Evolutionary conservation across 805 yeast genomes (phyloP).

Genomic region (Metschnikowia vanudenii): DNA sequence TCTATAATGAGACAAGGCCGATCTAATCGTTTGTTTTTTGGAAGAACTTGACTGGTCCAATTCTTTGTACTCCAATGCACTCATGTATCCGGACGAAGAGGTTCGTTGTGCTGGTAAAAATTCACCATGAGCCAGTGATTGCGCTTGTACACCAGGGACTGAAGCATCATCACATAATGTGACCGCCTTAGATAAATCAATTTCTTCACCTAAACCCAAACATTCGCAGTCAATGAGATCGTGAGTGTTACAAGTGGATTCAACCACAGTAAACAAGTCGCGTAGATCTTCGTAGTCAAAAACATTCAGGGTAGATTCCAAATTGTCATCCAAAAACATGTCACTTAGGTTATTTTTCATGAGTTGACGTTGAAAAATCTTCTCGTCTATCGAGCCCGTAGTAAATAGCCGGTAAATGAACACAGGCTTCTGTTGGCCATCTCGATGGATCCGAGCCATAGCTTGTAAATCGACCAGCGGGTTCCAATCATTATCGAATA

Average conservation of each 20-base stretch:
- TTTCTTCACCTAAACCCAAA: constrained; percentile 47
- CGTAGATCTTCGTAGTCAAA: constrained; percentile 68
- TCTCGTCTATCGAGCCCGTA: constrained; percentile 91
- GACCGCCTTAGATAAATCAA: constrained; percentile 3
- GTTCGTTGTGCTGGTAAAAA: constrained; percentile 5
- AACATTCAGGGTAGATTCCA: constrained; percentile 54
- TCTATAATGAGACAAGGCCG: constrained; percentile 58
- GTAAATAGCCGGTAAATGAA: constrained; percentile 80
- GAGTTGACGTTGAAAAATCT: constrained; percentile 87
- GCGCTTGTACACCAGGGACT: not conserved
- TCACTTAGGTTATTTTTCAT: constrained; percentile 79
- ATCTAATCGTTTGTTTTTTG: constrained; percentile 47
- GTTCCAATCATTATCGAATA: constrained; percentile 96
- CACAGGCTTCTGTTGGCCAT: constrained; percentile 82
- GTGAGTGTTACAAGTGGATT: constrained; percentile 68
- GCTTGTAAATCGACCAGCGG: constrained; percentile 92
- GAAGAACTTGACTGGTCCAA: constrained; percentile 26
- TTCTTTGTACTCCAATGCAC: constrained; percentile 50
- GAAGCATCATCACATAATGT: not conserved
- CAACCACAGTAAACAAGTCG: constrained; percentile 65
- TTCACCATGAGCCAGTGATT: not conserved
- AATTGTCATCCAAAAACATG: constrained; percentile 51
- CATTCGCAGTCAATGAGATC: constrained; percentile 69
- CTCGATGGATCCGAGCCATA: constrained; percentile 92
- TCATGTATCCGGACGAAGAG: constrained; percentile 41